Conservation (phyloP, 352 stramenopile genomes). For the Plasmopara viticola region DNA sequence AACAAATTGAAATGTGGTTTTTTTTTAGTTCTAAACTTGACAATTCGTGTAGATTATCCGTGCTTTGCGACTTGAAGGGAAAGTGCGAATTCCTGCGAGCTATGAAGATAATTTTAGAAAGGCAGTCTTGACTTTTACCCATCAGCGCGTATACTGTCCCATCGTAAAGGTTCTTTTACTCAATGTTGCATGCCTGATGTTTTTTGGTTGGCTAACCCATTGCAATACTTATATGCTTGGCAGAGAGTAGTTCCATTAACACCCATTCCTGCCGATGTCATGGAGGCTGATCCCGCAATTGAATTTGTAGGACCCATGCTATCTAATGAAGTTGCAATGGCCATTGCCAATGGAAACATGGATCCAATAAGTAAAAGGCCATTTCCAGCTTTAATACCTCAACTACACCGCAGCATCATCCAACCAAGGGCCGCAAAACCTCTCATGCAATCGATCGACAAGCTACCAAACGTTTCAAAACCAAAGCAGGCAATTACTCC, state of each 20-base stretch:
- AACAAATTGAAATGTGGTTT: not conserved
- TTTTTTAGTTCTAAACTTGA: not conserved
- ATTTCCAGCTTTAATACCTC: slow-evolving; percentile 24
- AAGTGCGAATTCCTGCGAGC: slow-evolving; percentile 36
- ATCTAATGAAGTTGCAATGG: slow-evolving; percentile 30
- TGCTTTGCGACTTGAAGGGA: slow-evolving; percentile 57
- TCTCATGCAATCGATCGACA: not conserved
- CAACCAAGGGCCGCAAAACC: slow-evolving; percentile 3
- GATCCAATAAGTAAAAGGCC: slow-evolving; percentile 55
- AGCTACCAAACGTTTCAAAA: slow-evolving; percentile 1
- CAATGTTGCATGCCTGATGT: not conserved
- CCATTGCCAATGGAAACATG: slow-evolving; percentile 64
- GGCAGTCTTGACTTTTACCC: slow-evolving; percentile 57
- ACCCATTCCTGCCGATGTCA: slow-evolving; percentile 31
- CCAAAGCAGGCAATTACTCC: slow-evolving; percentile 15
- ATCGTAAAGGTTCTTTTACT: slow-evolving; percentile 27
- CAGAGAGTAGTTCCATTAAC: slow-evolving; percentile 67
- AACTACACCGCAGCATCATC: slow-evolving; percentile 1
- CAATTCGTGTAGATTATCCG: slow-evolving; percentile 40
- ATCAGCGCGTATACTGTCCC: slow-evolving; percentile 69
- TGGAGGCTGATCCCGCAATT: slow-evolving; percentile 29
- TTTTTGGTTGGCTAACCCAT: slow-evolving; percentile 2
- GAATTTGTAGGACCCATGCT: slow-evolving; percentile 66
- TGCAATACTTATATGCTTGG: slow-evolving; percentile 2
- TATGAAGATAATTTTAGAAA: slow-evolving; percentile 65